Evolutionary conservation across 2,329 filamentous ascomycete species (phyloP), one percentile per base, ranked within the genome.

Genomic region (Penicillium sp.): DNA sequence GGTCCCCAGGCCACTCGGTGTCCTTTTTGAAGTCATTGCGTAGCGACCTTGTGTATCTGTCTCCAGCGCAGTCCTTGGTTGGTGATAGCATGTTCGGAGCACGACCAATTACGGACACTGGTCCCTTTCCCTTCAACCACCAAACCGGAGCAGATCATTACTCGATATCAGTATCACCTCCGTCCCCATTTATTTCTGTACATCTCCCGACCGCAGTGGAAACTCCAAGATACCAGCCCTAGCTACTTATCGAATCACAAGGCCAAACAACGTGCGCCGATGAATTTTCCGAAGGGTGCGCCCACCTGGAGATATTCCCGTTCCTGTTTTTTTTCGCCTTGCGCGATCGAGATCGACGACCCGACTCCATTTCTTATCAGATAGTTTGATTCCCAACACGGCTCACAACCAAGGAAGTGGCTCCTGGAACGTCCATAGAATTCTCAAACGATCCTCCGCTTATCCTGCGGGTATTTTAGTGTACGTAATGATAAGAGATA

Each of bases 341-440:
- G 33, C 31, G 35, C 44, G 56, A 61, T 63, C 58, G 45, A 37
- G 61, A 59, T 51, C 27, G 50, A 27, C 42, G 21, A 52, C 5
- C 46, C 21, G 47, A 39, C 43, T 44, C 57, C 56, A 61, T 50
- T 51, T 49, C 49, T 56, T 55, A 61, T 62, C 60, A 52, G 60
- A 63, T 60, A 57, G 53, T 35, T 42, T 31, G 33, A 8, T 4
- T 21, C 51, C 29, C 49, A 48, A 48, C 48, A 56, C 55, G 52
- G 55, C 55, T 58, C 39, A 49, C 45, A 48, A 52, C 55, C 58
- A 57, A 56, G 55, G 49, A 62, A 65, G 60, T 60, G 63, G 56
- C 48, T 43, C 45, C 22, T 16, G 16, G 7, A 48, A 22, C 22
- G n/a, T 46, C 14, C 19, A 11, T 45, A 45, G 35, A 19, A 24